A percentile compares a stretch with the other conserved stretches of the same genome.
These are phyloP conservation scores for Neopestalotiopsis rosae DNA, from an alignment of 2,329 filamentous ascomycete genomes.

Conservation along the genomic window DNA sequence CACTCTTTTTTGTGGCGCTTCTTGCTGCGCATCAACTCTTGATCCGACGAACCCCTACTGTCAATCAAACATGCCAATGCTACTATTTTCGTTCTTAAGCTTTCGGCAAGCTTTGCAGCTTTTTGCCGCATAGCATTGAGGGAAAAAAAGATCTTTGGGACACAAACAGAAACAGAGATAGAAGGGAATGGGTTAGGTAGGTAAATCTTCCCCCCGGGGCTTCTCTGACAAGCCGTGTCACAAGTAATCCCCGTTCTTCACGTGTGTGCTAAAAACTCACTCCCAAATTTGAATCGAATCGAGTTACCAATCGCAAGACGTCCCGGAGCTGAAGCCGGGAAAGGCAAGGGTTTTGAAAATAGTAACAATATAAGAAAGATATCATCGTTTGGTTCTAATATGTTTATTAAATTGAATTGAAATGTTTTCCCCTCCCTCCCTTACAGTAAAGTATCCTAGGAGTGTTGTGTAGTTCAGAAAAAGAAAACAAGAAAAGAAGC, in stretches of 20 bases:
- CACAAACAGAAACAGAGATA: no score
- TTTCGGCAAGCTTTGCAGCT: constrained; percentile 6
- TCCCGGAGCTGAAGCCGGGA: background rate
- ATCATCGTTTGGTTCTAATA: background rate
- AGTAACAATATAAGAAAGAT: background rate
- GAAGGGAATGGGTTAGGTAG: background rate
- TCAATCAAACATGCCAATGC: constrained; percentile 17
- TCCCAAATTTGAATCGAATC: background rate
- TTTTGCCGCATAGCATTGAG: constrained; percentile 1
- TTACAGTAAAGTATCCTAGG: background rate
- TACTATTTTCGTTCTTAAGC: constrained; percentile 17
- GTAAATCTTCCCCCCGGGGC: background rate
- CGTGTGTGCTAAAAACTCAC: background rate
- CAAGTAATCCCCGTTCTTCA: constrained; percentile 1
- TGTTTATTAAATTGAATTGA: background rate
- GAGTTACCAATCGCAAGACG: background rate
- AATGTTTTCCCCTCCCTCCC: background rate
- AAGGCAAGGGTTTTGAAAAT: background rate
- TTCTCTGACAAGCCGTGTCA: constrained; percentile 15
- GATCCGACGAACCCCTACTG: constrained; percentile 7
- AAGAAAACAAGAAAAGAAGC: background rate
- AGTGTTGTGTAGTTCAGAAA: background rate
- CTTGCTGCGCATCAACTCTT: no score
- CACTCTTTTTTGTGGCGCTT: no score
- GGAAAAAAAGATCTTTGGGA: background rate